Conservation (phyloP, 805 yeast species). For the Candida multigemmis region DNA sequence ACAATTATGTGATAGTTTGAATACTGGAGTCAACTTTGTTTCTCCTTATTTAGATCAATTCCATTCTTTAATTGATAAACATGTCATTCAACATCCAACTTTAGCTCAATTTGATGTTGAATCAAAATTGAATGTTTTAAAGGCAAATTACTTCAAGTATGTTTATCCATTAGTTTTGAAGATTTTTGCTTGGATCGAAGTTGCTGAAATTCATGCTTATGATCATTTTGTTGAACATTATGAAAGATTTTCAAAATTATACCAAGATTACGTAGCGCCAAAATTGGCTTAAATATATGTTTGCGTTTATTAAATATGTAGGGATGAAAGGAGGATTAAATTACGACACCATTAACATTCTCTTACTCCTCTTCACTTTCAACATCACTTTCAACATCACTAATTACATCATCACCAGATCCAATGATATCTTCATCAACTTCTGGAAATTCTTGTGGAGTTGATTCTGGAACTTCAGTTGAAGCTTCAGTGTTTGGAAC, state of each 20-base stretch:
- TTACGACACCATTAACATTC: conserved; percentile 9
- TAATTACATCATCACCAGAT: too few relatives aligned
- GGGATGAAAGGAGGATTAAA: neutral
- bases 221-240: conserved; percentile 12
- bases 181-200: conserved; percentile 23
- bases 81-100: conserved; percentile 20
- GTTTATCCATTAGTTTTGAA: conserved; percentile 22
- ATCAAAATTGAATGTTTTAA: too few relatives aligned
- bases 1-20: conserved; percentile 23
- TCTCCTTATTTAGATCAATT: conserved; percentile 21
- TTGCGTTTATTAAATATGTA: neutral
- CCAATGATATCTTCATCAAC: too few relatives aligned
- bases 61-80: conserved; percentile 24
- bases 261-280: conserved; percentile 12
- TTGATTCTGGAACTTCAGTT: conserved; percentile 5
- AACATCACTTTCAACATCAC: neutral
- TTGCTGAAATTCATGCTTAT: conserved; percentile 21
- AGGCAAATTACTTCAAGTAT: conserved; percentile 12
- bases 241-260: conserved; percentile 10
- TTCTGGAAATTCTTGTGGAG: conserved; percentile 4
- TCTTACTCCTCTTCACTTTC: conserved; percentile 14
- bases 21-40: conserved; percentile 15
- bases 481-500: neutral
- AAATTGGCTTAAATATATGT: conserved; percentile 4
- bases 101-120: conserved; percentile 7